A percentile compares a stretch with the other conserved stretches of the same genome.
Conservation (phyloP, 148 eudicot species). For the Rhododendron molle region DNA sequence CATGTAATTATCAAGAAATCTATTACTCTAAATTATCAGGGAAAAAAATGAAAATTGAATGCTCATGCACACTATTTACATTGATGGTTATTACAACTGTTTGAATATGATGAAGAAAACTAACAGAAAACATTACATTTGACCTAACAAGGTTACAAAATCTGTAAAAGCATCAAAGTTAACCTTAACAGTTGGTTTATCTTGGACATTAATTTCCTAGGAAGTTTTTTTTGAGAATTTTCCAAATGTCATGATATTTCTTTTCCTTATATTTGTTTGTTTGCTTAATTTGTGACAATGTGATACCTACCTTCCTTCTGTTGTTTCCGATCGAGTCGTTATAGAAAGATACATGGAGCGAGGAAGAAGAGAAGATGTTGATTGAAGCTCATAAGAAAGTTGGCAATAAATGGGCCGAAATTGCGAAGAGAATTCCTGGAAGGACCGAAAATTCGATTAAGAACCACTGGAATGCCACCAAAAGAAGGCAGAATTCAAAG, state of each 20-base stretch:
- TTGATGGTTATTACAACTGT: not conserved
- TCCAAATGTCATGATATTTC: not conserved
- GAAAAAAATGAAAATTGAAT: not conserved
- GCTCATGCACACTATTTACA: not conserved
- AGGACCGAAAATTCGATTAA: conserved; percentile 73
- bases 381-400: conserved; percentile 46
- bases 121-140: not conserved
- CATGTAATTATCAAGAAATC: no score
- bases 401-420: conserved; percentile 84
- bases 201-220: not conserved
- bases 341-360: conserved; percentile 71
- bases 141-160: not conserved
- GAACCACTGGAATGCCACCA: conserved; percentile 90
- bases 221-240: not conserved
- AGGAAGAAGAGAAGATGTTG: conserved; percentile 65
- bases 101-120: not conserved
- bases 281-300: not conserved
- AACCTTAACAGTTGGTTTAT: not conserved
- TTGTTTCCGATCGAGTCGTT: not conserved
- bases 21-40: no score
- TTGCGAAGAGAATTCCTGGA: conserved; percentile 58
- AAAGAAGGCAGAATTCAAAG: conserved; percentile 55
- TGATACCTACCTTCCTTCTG: not conserved
- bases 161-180: not conserved
- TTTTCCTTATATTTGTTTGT: not conserved